Evolutionary conservation across 164 flowering plant species (phyloP), one percentile per base, ranked within the genome.

Genomic region (Saururus chinensis): DNA sequence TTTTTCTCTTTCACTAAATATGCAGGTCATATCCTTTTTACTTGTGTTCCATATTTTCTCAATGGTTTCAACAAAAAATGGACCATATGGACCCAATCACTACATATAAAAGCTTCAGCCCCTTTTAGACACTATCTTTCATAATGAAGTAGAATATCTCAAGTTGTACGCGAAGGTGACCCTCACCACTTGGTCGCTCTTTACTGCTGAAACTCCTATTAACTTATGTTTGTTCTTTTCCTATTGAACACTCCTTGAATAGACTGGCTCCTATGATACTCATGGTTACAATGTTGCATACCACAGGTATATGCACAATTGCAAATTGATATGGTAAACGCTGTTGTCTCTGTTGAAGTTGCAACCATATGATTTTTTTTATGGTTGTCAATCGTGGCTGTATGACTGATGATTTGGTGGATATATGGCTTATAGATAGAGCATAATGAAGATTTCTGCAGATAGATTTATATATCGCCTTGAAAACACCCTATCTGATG

Each of bases 21-120:
- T 79, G 86, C 89, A 83, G 93, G 93, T 81, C 90, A 85, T 82
- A 85, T 85, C 87, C 90, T 81, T 80, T 75, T 64, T 55, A 13
- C 57, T 53, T 40, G 9, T 10, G 58, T n/a, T 20, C 40, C 24
- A 42, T 42, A 24, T 59, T 25, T 45, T 37, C 35, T 19, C 51
- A 2, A 21, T 30, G 41, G 35, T 56, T 57, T 49, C 14, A 4
- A 9, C 17, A 30, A 41, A 14, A 56, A n/a, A 48, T 22, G 40
- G 45, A 20, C 45, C 21, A 3, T 25, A 9, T 16, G 3, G 21
- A 2, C 16, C 35, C 4, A 30, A 16, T 19, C 4, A 17, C 45
- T 58, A 25, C 25, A 35, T 40, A 11, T 17, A 58, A 37, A n/a
- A 30, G 20, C 35, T 16, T 58, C 17, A 58, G 23, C 9, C 42